These are phyloP conservation scores for Umbelopsis isabellina DNA, from an alignment of 192 early-diverging fungal species.

Conservation along the genomic window DNA sequence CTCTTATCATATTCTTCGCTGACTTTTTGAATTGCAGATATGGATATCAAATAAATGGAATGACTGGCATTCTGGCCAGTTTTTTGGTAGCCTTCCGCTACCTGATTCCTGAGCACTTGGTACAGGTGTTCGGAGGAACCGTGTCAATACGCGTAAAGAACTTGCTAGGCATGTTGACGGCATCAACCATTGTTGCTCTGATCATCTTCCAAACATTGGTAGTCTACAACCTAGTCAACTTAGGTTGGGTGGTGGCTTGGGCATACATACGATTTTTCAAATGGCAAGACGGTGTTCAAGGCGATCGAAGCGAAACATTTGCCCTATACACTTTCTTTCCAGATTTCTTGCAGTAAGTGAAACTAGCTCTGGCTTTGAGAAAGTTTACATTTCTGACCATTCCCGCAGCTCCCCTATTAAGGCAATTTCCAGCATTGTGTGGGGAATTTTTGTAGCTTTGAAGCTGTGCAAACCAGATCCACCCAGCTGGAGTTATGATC, in stretches of 20 bases:
- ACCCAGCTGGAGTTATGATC: slow-evolving; percentile 42
- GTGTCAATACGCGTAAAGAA: slow-evolving; percentile 77
- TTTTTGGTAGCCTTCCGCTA: slow-evolving; percentile 91
- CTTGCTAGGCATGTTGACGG: slow-evolving; percentile 48
- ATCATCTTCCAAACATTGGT: slow-evolving; percentile 54
- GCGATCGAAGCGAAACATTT: slow-evolving; percentile 92
- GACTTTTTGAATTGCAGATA: slow-evolving; percentile 42
- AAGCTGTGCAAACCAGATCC: slow-evolving; percentile 56
- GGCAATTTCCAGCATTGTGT: slow-evolving; percentile 63
- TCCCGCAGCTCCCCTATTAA: slow-evolving; percentile 61
- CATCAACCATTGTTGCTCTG: slow-evolving; percentile 46
- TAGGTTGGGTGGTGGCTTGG: slow-evolving; percentile 78
- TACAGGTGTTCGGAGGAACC: slow-evolving; percentile 64
- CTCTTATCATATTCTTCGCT: too few species aligned
- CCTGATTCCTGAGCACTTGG: slow-evolving; percentile 82
- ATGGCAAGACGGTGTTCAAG: slow-evolving; percentile 72
- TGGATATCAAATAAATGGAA: slow-evolving; percentile 66
- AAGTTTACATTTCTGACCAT: neutral
- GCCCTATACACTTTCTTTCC: slow-evolving; percentile 91
- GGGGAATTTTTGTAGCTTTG: slow-evolving; percentile 59
- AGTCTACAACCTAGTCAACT: slow-evolving; percentile 69
- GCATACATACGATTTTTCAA: slow-evolving; percentile 87
- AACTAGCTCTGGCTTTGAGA: neutral
- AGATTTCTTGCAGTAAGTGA: slow-evolving; percentile 70
- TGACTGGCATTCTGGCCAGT: slow-evolving; percentile 69